Conservation (phyloP, 495 filamentous ascomycete species). For the Neurospora sp. region DNA sequence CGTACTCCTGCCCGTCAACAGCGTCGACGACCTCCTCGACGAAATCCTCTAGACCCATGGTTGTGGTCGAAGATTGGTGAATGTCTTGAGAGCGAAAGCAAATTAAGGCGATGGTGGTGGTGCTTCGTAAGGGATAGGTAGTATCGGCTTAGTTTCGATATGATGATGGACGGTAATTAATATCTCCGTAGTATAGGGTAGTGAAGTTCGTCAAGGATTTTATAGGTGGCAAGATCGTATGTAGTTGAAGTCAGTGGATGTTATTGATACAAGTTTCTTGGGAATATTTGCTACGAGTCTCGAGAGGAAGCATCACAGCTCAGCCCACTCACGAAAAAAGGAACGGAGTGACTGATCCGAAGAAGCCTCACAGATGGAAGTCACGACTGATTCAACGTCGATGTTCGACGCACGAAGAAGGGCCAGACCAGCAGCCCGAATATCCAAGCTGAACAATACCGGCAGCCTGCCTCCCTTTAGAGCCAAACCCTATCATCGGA, state of each 20-base stretch:
- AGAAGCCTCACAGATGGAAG: not conserved
- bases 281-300: not conserved
- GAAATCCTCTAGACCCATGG: constrained; percentile 6
- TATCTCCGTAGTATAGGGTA: not conserved
- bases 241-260: not conserved
- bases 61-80: not conserved
- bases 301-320: not conserved
- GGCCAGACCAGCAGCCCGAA: too few relatives aligned
- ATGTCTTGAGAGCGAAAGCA: not conserved
- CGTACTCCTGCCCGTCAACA: constrained; percentile 17
- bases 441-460: too few relatives aligned
- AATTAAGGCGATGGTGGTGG: not conserved
- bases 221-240: not conserved
- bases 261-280: not conserved
- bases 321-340: not conserved
- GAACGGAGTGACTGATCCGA: not conserved
- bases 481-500: not conserved
- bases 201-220: not conserved
- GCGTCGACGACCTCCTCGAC: constrained; percentile 19
- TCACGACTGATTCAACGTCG: not conserved
- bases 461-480: too few relatives aligned
- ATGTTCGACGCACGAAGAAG: too few relatives aligned
- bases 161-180: not conserved
- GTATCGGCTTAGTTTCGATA: not conserved
- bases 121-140: not conserved